Conservation (phyloP, 1,139 yeast genomes). For the Hansenula anomala region DNA sequence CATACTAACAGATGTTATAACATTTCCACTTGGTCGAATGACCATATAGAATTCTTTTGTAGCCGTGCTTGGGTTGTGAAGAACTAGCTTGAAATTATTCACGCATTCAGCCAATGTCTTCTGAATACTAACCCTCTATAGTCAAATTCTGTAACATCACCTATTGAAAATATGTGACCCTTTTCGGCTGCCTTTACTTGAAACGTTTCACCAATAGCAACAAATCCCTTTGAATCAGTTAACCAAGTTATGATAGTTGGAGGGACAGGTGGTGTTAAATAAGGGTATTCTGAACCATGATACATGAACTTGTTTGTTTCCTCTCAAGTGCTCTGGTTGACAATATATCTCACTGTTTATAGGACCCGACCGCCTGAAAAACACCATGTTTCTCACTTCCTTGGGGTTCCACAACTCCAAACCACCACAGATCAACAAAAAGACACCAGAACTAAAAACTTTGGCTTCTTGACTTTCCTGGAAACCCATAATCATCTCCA, state of each 20-base stretch:
- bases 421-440: too few species aligned
- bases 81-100: slow-evolving; percentile 7
- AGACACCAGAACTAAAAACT: too few species aligned
- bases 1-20: slow-evolving; percentile 2
- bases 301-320: too few species aligned
- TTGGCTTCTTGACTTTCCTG: too few species aligned
- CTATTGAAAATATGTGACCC: slow-evolving; percentile 24
- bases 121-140: slow-evolving; percentile 14
- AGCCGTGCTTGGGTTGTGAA: not conserved
- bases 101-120: slow-evolving; percentile 10
- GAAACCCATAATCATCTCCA: too few species aligned
- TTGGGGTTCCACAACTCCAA: too few species aligned
- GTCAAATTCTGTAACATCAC: slow-evolving; percentile 21
- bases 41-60: not conserved
- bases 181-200: slow-evolving; percentile 13
- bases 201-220: slow-evolving; percentile 19
- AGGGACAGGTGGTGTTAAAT: too few species aligned
- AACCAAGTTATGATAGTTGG: slow-evolving; percentile 11
- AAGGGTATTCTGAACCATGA: too few species aligned
- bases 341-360: too few species aligned
- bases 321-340: too few species aligned
- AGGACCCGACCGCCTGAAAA: too few species aligned
- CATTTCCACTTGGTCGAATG: slow-evolving; percentile 1
- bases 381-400: too few species aligned
- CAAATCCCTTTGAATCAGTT: slow-evolving; percentile 16